Evolutionary conservation across 495 filamentous ascomycete genomes (phyloP), one percentile per base, ranked within the genome.

Genomic region (Podospora conica): DNA sequence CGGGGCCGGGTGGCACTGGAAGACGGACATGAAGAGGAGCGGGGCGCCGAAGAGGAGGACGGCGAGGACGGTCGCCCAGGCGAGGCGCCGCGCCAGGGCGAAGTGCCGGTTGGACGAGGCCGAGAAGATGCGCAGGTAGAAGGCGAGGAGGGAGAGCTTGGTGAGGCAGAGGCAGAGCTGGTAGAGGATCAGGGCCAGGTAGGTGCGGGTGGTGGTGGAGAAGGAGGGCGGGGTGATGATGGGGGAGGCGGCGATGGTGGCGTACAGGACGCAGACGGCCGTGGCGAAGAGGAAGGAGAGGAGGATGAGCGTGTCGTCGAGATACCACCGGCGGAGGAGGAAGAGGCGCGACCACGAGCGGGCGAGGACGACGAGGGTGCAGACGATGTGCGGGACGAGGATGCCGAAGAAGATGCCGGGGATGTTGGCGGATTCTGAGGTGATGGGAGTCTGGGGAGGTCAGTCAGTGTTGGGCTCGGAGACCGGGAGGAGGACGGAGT

Each of bases 71-170:
- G 76, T 78, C 15, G 65, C 69, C 70, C 74, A 72, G 65, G 75
- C 67, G 27, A 79, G 73, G 27, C 64, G 63, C 15, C 63, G 58
- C 61, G 68, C 64, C 23, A 71, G 68, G 15, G 40, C 40, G 18
- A 48, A 48, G 40, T 48, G 40, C 5, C 40, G 40, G 40, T 48
- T 20, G 69, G 70, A 11, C 73, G 66, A 48, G 73, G 40, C 70
- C 6, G 68, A 67, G 70, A 78, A 72, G 61, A 80, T 78, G 40
- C 78, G 75, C 29, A 78, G 69, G 73, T 80, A 78, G 63, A 78
- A 78, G 23, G 75, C 65, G 55, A 80, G 69, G 22, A 78, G 74
- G 64, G 74, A 77, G 62, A 78, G 71, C 68, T 80, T 80, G 15
- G 74, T 80, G 9, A 78, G 65, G 68, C 72, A 71, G 20, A 80